Percentiles rank a stretch among this genome's conserved stretches.
These are phyloP conservation scores for Fusarium anthophilum DNA, from an alignment of 2,329 filamentous ascomycete species.

Conservation along the genomic window DNA sequence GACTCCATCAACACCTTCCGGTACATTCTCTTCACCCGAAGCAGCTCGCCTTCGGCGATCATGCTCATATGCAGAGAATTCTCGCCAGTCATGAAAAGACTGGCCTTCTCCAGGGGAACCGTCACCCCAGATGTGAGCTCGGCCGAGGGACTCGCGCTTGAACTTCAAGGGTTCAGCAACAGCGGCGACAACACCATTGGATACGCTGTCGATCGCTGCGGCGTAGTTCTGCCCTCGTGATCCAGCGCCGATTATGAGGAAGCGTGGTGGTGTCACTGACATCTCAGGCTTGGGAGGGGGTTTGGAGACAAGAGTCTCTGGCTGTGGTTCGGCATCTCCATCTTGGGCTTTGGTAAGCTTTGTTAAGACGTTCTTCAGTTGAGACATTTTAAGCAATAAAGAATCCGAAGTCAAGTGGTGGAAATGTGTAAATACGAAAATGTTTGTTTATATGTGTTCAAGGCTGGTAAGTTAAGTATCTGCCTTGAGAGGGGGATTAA, in stretches of 20 bases:
- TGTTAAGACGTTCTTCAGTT: conserved; percentile 31
- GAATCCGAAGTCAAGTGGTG: neutral
- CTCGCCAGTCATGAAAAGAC: conserved; percentile 76
- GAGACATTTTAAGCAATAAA: conserved; percentile 27
- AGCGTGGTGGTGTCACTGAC: conserved; percentile 65
- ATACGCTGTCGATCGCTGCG: conserved; percentile 69
- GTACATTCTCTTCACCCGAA: conserved; percentile 57
- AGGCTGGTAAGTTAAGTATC: neutral
- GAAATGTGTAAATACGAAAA: neutral
- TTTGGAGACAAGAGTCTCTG: conserved; percentile 32
- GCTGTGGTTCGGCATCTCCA: conserved; percentile 25
- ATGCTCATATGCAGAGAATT: conserved; percentile 79
- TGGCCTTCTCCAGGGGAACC: conserved; percentile 65
- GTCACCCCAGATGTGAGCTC: conserved; percentile 76
- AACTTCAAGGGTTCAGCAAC: conserved; percentile 84
- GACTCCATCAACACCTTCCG: conserved; percentile 67
- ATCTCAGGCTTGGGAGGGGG: conserved; percentile 55
- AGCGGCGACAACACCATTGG: conserved; percentile 75
- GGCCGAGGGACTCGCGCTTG: conserved; percentile 77
- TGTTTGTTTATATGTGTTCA: neutral
- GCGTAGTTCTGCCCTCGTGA: conserved; percentile 82
- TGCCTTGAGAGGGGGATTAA: neutral
- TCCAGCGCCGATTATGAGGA: conserved; percentile 85
- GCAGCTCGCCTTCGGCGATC: conserved; percentile 64
- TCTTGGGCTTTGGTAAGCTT: conserved; percentile 25